These are phyloP conservation scores for Juglanconis oblonga DNA, from an alignment of 2,329 filamentous ascomycete species.

Conservation along the genomic window DNA sequence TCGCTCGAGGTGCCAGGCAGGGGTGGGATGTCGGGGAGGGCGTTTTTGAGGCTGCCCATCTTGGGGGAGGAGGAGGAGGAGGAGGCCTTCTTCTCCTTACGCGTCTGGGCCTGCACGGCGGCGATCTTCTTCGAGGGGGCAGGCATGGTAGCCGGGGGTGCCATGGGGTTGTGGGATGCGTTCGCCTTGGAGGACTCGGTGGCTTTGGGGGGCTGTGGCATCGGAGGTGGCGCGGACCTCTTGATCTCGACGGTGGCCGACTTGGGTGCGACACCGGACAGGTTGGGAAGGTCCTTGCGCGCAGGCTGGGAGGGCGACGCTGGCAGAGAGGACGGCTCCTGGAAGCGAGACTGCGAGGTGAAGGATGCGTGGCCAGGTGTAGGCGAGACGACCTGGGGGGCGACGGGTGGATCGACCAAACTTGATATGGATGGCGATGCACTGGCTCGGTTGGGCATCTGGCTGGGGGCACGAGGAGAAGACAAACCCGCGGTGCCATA, in stretches of 20 bases:
- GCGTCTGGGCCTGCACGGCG: constrained; percentile 43
- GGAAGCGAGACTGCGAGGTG: constrained; percentile 26
- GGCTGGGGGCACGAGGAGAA: constrained; percentile 47
- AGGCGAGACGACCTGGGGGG: constrained; percentile 38
- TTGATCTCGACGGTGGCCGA: constrained; percentile 28
- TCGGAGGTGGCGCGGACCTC: constrained; percentile 35
- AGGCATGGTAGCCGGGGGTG: constrained; percentile 20
- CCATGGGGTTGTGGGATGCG: constrained; percentile 16
- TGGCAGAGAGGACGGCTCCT: constrained; percentile 28
- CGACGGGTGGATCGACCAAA: constrained; percentile 69
- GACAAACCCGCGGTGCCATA: constrained; percentile 43
- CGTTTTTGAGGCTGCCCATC: constrained; percentile 47
- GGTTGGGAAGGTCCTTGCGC: constrained; percentile 22
- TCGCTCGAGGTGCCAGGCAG: constrained; percentile 36
- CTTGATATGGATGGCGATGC: constrained; percentile 90
- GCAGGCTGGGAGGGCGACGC: constrained; percentile 29
- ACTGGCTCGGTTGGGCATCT: constrained; percentile 67
- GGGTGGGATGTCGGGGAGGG: constrained; percentile 32
- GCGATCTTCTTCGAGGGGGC: constrained; percentile 41
- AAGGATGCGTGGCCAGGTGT: constrained; percentile 35
- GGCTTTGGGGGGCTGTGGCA: constrained; percentile 24
- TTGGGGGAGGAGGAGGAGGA: constrained; percentile 47
- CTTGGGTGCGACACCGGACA: constrained; percentile 24
- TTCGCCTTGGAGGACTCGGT: constrained; percentile 18
- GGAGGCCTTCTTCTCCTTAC: constrained; percentile 36